Base-by-base conservation (phyloP, 768 basidiomycete genomes). In the Saitozyma sp. region DNA sequence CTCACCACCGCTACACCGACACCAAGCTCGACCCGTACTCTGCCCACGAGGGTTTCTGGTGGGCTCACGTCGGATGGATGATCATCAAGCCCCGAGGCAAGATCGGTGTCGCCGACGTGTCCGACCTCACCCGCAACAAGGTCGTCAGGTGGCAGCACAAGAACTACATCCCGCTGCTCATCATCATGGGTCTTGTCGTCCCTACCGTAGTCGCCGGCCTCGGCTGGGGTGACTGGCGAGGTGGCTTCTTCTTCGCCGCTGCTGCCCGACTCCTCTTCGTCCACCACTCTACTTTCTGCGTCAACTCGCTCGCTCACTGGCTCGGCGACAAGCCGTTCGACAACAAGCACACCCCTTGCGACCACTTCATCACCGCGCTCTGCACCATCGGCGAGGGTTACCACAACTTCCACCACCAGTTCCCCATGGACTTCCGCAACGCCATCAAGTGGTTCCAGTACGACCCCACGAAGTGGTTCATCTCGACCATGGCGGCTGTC, bases 361-460 rank as follows among this genome's bases (percentile, higher is more conserved):
- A 95, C 80, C 92, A 94, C 80, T 77, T 92, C 63, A 77, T 94
- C 76, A 94, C 92, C 39, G 93, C 93, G 3, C 82, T 96, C 39
- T 88, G 87, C 64, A 96, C 93, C 43, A 88, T 94, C 73, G 93
- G 93, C 58, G 93, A 97, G 80, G 93, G 93, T 14, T 97, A 97
- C 83, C 93, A 97, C 84, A 97, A 97, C 81, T 95, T 95, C 86
- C 93, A 97, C 82, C 93, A 97, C 75, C 89, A 92, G 68, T 95
- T 95, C 86, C 93, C 93, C 8, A 92, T 92, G 90, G 93, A 97
- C 80, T 97, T 93, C 83, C 86, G 93, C 29, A 95, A 95, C 74
- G 93, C 93, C 60, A 92, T 95, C 84, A 91, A 84, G 80, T 92
- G 90, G 90, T 90, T 89, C 80, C 90, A 92, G 76, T 92, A 92